Evolutionary conservation across 805 yeast genomes (phyloP).

Genomic region (Candida maltosa): DNA sequence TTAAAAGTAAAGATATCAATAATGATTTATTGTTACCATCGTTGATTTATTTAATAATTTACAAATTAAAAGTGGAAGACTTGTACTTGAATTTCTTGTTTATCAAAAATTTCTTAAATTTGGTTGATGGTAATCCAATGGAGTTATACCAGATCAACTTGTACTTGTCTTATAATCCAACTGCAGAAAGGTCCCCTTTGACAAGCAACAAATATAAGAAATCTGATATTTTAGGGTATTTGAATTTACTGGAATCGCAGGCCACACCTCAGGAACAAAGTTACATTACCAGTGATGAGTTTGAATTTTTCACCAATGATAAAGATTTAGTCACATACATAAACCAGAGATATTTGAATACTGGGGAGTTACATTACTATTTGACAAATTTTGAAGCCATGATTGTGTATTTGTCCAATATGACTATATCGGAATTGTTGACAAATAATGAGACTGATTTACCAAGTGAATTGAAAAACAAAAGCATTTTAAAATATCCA

Average conservation of each 20-base stretch:
- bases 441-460: slow-evolving; percentile 6
- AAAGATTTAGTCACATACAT: slow-evolving; percentile 26
- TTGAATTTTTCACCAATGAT: slow-evolving; percentile 28
- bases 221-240: slow-evolving; percentile 24
- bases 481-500: slow-evolving; percentile 17
- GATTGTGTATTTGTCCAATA: slow-evolving; percentile 32
- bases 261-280: slow-evolving; percentile 12
- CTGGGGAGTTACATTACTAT: slow-evolving; percentile 37
- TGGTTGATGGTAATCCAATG: slow-evolving; percentile 29
- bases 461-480: slow-evolving; percentile 7
- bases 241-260: slow-evolving; percentile 19
- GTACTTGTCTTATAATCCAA: slow-evolving; percentile 19
- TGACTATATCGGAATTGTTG: slow-evolving; percentile 27
- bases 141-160: slow-evolving; percentile 16
- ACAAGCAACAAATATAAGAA: slow-evolving; percentile 8
- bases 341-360: slow-evolving; percentile 25
- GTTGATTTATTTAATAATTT: slow-evolving; percentile 32
- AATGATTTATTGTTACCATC: slow-evolving; percentile 40
- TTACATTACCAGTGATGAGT: slow-evolving; percentile 7
- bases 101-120: slow-evolving; percentile 31
- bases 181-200: slow-evolving; percentile 9
- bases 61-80: slow-evolving; percentile 24
- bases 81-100: slow-evolving; percentile 35
- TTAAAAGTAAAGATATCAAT: slow-evolving; percentile 23
- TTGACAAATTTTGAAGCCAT: slow-evolving; percentile 43